phyloP scores from a whole-genome alignment of 2,329 filamentous ascomycete genomes.

The Cercospora sp. region DNA sequence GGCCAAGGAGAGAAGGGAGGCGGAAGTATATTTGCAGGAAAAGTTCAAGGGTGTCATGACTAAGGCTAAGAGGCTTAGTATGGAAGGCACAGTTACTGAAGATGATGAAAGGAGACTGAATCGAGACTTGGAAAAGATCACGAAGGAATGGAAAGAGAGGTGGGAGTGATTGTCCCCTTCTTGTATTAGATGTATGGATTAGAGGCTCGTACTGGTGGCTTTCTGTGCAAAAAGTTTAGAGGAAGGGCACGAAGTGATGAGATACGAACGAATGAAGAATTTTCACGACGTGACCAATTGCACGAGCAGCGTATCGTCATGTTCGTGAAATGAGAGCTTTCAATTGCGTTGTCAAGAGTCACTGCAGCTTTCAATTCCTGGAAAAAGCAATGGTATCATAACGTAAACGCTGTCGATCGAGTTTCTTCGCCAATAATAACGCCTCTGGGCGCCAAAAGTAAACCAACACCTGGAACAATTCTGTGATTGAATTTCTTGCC shows the following conservation, averaged over 20 bases:
- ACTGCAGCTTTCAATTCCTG: neutral
- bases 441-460: neutral
- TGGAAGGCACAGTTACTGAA: slow-evolving; percentile 45
- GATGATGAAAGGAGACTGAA: slow-evolving; percentile 61
- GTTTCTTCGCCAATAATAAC: neutral
- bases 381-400: slow-evolving; percentile 5
- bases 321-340: neutral
- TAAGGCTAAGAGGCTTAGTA: slow-evolving; percentile 43
- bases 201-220: neutral
- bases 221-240: neutral
- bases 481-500: neutral
- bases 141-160: slow-evolving; percentile 52
- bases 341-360: neutral
- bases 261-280: neutral
- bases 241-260: neutral
- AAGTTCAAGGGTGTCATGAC: slow-evolving; percentile 46
- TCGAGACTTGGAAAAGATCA: slow-evolving; percentile 50
- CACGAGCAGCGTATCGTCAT: too few species aligned
- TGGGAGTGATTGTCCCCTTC: slow-evolving; percentile 44
- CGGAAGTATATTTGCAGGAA: slow-evolving; percentile 61
- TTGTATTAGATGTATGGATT: neutral
- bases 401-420: neutral
- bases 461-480: neutral
- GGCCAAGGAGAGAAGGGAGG: slow-evolving; percentile 58
- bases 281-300: neutral